Evolutionary conservation across 805 yeast species (phyloP), one percentile per base, ranked within the genome.

Genomic region (Debaryomyces maramus): DNA sequence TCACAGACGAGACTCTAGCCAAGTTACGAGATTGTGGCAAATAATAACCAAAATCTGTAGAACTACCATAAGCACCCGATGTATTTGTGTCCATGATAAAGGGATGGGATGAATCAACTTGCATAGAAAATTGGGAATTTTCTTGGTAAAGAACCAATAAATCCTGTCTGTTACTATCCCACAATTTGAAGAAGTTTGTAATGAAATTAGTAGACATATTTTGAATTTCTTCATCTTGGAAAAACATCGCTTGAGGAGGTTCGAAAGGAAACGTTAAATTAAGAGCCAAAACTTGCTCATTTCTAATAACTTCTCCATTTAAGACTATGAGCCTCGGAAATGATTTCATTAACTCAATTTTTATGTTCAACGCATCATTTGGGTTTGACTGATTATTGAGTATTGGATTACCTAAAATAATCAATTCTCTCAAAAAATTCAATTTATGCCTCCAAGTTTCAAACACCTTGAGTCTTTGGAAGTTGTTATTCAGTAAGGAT

Each of bases 271-370:
- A 72, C 5, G 70, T 67, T 48, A 76, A 73, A 29, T 82, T 74
- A 15, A 62, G 45, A 5, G 60, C 59, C 28, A 88, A 60, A 40
- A 79, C 82, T 34, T 63, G 63, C 58, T 84, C 96, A 57, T 87
- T 88, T 47, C 97, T 75, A 13, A 93, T 77, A 3, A 80, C 61
- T 36, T 78, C 79, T 16, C 93, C 95, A 63, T 93, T 95, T 30
- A 93, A 65, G 15, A 89, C 73, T 4, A 83, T 72, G 39, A 91
- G 72, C 41, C 84, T 72, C n/a, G 98, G 97, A 66, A 93, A 93
- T 26, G 75, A 53, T 39, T 74, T 74, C 60, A 88, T 65, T 33
- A 91, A 67, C 41, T 87, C 95, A 5, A 70, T 54, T 44, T 78
- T 78, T 45, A 82, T 75, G 27, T 62, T 58, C 11, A 73, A 67